phyloP scores from a whole-genome alignment of 768 basidiomycete species.

The Lactifluus hygrophoroides region DNA sequence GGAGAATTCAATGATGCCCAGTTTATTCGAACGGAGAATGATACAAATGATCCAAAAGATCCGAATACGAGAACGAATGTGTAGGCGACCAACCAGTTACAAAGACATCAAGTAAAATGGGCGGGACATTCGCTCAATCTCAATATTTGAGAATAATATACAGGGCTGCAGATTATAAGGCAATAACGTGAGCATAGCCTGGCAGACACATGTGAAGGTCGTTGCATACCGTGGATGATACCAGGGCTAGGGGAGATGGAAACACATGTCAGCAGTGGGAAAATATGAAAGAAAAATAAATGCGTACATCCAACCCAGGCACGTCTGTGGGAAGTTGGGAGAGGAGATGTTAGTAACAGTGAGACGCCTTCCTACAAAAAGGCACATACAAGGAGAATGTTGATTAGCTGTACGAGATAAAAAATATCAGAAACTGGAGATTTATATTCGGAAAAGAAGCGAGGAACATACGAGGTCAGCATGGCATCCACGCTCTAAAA shows the following conservation, averaged over 20 bases:
- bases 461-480: slow-evolving; percentile 62
- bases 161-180: slow-evolving; percentile 40
- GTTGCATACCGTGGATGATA: slow-evolving; percentile 52
- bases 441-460: neutral
- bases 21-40: too few relatives aligned
- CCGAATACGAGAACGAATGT: neutral
- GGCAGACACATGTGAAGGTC: slow-evolving; percentile 14
- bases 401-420: slow-evolving; percentile 39
- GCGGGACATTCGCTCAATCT: slow-evolving; percentile 6
- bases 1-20: neutral
- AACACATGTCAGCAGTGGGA: slow-evolving; percentile 13
- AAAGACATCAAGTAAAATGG: neutral
- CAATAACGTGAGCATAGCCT: neutral
- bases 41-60: neutral
- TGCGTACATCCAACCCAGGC: slow-evolving; percentile 69
- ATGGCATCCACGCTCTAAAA: slow-evolving; percentile 78
- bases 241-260: slow-evolving; percentile 45
- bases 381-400: slow-evolving; percentile 51
- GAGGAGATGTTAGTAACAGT: neutral
- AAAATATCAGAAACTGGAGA: neutral
- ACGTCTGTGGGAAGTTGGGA: slow-evolving; percentile 32
- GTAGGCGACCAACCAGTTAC: neutral
- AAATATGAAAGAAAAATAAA: neutral
- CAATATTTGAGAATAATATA: slow-evolving; percentile 79
- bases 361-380: neutral